phyloP scores from a whole-genome alignment of 352 stramenopile species.

The Globisporangium barbulae region DNA sequence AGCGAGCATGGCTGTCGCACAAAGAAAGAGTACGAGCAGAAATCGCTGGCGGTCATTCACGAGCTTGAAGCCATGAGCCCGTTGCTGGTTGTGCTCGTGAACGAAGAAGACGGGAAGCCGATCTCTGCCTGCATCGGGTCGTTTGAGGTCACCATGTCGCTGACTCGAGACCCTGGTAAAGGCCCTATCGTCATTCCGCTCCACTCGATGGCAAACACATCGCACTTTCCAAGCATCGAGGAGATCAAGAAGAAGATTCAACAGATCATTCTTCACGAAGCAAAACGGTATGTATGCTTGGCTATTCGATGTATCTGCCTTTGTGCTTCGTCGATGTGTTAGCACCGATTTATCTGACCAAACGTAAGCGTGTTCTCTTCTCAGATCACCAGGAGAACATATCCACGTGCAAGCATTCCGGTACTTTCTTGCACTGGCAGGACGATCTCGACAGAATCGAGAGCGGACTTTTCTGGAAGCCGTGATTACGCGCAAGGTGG shows the following conservation, averaged over 20 bases:
- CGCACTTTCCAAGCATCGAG: constrained; percentile 40
- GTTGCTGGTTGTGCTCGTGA: constrained; percentile 43
- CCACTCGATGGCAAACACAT: constrained; percentile 53
- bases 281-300: constrained; percentile 34
- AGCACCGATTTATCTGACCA: neutral
- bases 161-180: constrained; percentile 27
- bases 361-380: neutral
- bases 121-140: constrained; percentile 26
- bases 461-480: constrained; percentile 58
- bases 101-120: constrained; percentile 19
- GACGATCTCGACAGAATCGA: constrained; percentile 35
- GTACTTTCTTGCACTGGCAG: constrained; percentile 49
- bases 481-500: constrained; percentile 55
- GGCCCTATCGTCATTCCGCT: constrained; percentile 29
- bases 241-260: constrained; percentile 61
- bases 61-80: constrained; percentile 51
- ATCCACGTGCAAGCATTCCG: constrained; percentile 56
- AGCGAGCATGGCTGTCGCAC: constrained; percentile 50
- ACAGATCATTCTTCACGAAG: constrained; percentile 52
- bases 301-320: neutral
- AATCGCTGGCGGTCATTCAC: constrained; percentile 31
- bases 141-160: constrained; percentile 55
- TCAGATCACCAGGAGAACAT: constrained; percentile 47
- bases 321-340: neutral
- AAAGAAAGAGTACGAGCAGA: constrained; percentile 48